Conservation (phyloP, 148 eudicot species). For the Gaultheria prostrata region DNA sequence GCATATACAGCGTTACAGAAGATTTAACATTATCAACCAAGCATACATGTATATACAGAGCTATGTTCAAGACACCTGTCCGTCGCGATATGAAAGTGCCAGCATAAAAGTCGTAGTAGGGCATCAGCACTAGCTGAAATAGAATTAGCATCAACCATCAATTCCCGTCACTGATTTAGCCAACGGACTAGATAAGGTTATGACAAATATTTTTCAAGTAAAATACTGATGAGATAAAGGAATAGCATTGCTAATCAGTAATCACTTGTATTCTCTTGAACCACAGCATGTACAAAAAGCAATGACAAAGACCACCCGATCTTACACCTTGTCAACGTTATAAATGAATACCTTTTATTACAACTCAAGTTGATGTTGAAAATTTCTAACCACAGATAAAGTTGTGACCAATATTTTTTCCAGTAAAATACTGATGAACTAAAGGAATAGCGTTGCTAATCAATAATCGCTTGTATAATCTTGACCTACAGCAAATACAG, state of each 20-base stretch:
- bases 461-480: background rate
- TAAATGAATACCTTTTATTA: background rate
- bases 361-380: background rate
- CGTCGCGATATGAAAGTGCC: background rate
- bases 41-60: background rate
- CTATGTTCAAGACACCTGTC: background rate
- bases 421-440: background rate
- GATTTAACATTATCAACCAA: background rate
- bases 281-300: background rate
- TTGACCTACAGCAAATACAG: background rate
- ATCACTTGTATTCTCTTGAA: background rate
- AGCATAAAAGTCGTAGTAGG: background rate
- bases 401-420: background rate
- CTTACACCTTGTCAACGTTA: background rate
- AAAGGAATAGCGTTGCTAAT: background rate
- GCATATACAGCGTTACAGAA: background rate
- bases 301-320: background rate
- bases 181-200: background rate
- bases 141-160: conserved; percentile 5
- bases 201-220: background rate
- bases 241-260: background rate
- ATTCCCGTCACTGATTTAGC: background rate
- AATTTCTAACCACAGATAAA: background rate
- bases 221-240: background rate
- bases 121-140: background rate